Percentiles rank a stretch among this genome's conserved stretches.
phyloP scores from a whole-genome alignment of 345 rosid genomes.

The Erysimum cheiranthoides region DNA sequence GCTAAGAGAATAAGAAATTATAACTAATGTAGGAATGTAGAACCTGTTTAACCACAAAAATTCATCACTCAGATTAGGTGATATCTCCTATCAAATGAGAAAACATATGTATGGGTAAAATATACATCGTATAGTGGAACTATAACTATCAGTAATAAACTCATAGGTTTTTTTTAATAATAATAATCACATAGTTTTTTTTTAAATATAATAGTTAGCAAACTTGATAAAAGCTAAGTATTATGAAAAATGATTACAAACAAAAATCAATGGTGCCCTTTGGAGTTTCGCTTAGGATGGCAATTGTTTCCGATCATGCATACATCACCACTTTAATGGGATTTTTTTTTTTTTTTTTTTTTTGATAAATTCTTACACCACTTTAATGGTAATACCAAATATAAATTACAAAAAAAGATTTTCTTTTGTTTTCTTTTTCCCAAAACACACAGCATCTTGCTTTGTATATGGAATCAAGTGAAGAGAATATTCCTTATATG shows the following conservation, averaged over 20 bases:
- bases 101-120: not conserved
- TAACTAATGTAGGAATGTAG: not conserved
- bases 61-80: not conserved
- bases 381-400: conserved; percentile 47
- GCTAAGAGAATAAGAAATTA: not conserved
- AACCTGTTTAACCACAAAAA: not conserved
- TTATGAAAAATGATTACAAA: conserved; percentile 22
- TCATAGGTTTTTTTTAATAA: not conserved
- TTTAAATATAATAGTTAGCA: not conserved
- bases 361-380: conserved; percentile 1
- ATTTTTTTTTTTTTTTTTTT: too few species aligned
- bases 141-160: not conserved
- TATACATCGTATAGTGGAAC: not conserved
- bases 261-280: conserved; percentile 28
- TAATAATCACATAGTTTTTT: too few species aligned
- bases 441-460: conserved; percentile 38
- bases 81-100: conserved; percentile 8
- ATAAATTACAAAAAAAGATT: conserved; percentile 30
- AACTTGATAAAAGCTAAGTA: conserved; percentile 17
- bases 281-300: conserved; percentile 41
- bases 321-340: conserved; percentile 43
- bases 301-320: conserved; percentile 40
- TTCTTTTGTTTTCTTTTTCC: conserved; percentile 26
- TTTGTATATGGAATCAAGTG: conserved; percentile 36
- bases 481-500: conserved; percentile 40